Base-by-base conservation (phyloP, 441 rosid species). In the Gossypium schwendimanii region DNA sequence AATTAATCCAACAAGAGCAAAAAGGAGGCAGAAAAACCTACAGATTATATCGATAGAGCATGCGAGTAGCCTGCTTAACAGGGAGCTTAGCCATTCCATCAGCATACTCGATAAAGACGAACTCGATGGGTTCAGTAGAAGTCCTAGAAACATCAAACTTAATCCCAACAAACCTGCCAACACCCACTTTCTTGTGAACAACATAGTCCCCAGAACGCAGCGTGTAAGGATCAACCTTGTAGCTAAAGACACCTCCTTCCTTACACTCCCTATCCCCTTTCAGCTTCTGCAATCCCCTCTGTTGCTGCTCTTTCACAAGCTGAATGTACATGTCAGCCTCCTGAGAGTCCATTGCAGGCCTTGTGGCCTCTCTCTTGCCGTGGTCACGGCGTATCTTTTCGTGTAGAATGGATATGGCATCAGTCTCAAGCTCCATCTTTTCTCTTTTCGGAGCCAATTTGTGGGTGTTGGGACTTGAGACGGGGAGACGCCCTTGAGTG, bases 31-130 rank as follows among this genome's bases (percentile, higher is more conserved):
- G 68, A 74, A 74, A 44, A 73, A 77, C 94, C 36, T 87, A 92
- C 97, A 95, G 91, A 86, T 78, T 87, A 76, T 90, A 95, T 71
- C 98, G 92, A 79, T 95, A 95, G 74, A 95, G 95, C 87, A 91
- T 75, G 69, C 93, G 93, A 55, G 89, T 83, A 72, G 98, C 99
- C 84, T 93, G 97, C 79, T 87, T 84, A 76, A 95, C 87, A n/a
- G 98, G 95, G 81, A 95, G 97, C 84, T 93, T 95, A 41, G 99
- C 99, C 95, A 95, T 95, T 45, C 96, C 97, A 78, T 95, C 98
- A 0, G 97, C 92, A 74, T 90, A 93, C 85, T 95, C 97, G 14
- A 95, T 91, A 62, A 89, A 95, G 72, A 89, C 93, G 71, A 85
- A 92, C 73, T 95, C 99, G 61, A 82, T 75, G 24, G 96, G 89